Conservation (phyloP, 2,329 filamentous ascomycete species). For the Tolypocladium amazonense region DNA sequence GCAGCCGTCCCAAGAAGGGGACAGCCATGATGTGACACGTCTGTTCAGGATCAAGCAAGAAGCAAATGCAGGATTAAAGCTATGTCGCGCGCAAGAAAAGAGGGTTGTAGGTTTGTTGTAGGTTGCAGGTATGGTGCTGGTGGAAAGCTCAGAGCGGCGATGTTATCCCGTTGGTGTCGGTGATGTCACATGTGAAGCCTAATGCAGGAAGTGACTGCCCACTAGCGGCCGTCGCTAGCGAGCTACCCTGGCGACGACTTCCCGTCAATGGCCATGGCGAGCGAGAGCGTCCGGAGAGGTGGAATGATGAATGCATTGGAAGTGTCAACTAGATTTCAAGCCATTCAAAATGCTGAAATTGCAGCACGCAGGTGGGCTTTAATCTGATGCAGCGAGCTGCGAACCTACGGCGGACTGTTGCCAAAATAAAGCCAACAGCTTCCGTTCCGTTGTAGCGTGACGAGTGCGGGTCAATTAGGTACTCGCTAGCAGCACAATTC, state of each 20-base stretch:
- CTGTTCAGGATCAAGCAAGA: not conserved
- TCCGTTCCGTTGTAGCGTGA: too few species aligned
- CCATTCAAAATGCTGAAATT: too few species aligned
- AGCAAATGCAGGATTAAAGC: not conserved
- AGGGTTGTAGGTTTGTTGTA: not conserved
- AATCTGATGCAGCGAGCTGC: not conserved
- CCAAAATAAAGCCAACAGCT: not conserved
- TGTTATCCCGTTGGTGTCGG: not conserved
- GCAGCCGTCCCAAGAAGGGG: slow-evolving; percentile 41
- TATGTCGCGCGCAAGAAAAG: not conserved
- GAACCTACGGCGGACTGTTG: not conserved
- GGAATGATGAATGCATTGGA: too few species aligned
- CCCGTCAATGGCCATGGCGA: not conserved
- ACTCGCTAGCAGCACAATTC: not conserved
- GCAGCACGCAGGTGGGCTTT: not conserved
- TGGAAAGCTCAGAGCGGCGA: not conserved
- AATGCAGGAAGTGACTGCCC: not conserved
- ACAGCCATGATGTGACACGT: slow-evolving; percentile 32
- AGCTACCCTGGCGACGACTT: not conserved
- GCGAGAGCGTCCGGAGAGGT: not conserved
- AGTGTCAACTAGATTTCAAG: too few species aligned
- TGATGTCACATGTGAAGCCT: slow-evolving; percentile 5
- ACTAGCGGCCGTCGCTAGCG: not conserved
- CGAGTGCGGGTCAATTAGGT: not conserved
- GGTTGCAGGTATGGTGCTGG: too few species aligned